Evolutionary conservation across 176 grass and related monocot genomes (phyloP), one percentile per base, ranked within the genome.

Genomic region (Echinochloa phyllopogon): DNA sequence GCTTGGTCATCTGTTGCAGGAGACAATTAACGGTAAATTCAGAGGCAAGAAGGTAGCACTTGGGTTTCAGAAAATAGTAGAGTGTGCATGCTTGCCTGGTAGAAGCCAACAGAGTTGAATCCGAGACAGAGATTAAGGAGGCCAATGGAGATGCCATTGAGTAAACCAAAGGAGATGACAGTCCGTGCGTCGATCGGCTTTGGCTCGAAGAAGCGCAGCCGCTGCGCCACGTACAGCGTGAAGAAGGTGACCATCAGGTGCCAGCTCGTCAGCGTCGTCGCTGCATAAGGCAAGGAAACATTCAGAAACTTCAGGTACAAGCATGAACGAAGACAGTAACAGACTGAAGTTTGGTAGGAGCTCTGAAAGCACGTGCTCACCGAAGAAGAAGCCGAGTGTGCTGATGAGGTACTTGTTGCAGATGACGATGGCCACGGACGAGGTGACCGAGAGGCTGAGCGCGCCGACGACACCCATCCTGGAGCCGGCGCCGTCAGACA

Each of bases 351-450:
- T 14, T 65, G 66, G 66, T 65, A 15, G 63, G 63, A 76, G 60
- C n/a, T 67, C 47, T 48, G 72, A 16, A 55, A 47, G 67, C 42
- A 24, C 72, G 40, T 23, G 85, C 94, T 79, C 52, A 97, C 94
- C 94, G 53, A 94, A 97, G 59, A 92, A 65, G 89, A 97, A 97
- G 21, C 60, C 77, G n/a, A 97, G 94, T 16, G 77, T 81, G 89
- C 94, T 91, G 77, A 97, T 97, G 85, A 97, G 94, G 80, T 91
- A 94, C 89, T 97, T 97, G 91, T 97, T 97, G 85, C 94, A 97
- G 65, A 97, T 97, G 72, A 97, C 94, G 75, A 97, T 94, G 33
- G 94, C 89, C 42, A 97, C 94, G 2, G 94, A 97, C 15, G 94
- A 97, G 6, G 94, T 80, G 55, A 97, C 91, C 33, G 91, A 94